A percentile compares a stretch with the other conserved stretches of the same genome.
Evolutionary conservation across 352 stramenopile species (phyloP).

Genomic region (Phytopythium vexans): DNA sequence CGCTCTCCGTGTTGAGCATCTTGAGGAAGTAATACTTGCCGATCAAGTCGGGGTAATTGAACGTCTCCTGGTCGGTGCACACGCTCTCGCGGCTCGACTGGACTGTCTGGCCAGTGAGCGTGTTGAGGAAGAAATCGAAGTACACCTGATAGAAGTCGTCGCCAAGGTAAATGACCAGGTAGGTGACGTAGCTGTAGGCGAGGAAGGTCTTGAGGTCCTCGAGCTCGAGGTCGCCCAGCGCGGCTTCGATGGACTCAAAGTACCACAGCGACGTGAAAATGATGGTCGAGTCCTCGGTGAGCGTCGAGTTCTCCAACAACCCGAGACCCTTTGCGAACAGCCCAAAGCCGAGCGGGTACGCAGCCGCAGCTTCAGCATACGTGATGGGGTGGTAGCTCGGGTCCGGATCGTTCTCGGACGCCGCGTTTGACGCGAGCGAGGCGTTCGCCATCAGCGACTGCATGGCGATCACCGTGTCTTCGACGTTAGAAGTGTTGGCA

Average conservation of each 20-base stretch:
- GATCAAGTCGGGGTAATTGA: conserved; percentile 27
- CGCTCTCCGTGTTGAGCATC: conserved; percentile 69
- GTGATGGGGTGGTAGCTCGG: conserved; percentile 80
- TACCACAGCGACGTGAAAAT: conserved; percentile 48
- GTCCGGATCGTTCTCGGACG: conserved; percentile 39
- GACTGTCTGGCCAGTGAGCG: conserved; percentile 48
- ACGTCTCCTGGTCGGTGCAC: conserved; percentile 30
- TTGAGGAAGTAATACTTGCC: conserved; percentile 81
- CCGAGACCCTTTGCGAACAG: conserved; percentile 39
- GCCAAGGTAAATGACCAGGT: conserved; percentile 25
- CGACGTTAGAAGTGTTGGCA: not conserved
- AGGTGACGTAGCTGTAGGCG: conserved; percentile 34
- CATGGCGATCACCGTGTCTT: conserved; percentile 53
- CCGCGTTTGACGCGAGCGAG: conserved; percentile 7
- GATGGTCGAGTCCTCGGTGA: conserved; percentile 34
- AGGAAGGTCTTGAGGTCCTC: conserved; percentile 47
- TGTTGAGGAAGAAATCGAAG: conserved; percentile 84
- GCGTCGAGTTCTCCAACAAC: conserved; percentile 30
- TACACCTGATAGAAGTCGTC: conserved; percentile 70
- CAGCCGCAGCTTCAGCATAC: conserved; percentile 42
- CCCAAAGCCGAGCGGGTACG: conserved; percentile 55
- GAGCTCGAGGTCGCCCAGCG: conserved; percentile 27
- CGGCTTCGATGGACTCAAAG: conserved; percentile 41
- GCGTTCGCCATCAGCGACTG: conserved; percentile 60
- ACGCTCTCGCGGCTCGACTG: conserved; percentile 10